Base-by-base conservation (phyloP, 2,329 filamentous ascomycete genomes). In the Decorospora gaudefroyi region DNA sequence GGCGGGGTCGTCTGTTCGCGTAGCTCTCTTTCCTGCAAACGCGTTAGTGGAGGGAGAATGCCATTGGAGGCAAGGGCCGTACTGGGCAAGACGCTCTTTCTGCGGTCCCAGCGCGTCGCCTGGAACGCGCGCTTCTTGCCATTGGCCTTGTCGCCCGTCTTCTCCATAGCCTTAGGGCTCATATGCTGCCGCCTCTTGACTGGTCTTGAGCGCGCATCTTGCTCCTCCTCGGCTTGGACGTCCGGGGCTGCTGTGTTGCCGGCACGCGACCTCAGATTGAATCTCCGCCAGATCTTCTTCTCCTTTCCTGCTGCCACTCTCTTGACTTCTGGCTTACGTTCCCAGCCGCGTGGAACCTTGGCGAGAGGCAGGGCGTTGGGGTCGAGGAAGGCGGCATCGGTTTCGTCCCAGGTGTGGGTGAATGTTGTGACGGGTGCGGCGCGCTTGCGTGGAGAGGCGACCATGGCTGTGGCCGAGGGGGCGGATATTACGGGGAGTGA, bases 221-320 rank as follows among this genome's bases (percentile, higher is more conserved):
- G 51, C 22, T 58, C 53, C 21, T 61, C 57, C 9, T 60, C 38
- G 8, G 42, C 61, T 7, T 56, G 49, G 5, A 55, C 49, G 2
- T 58, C 56, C 1, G 52, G 33, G n/a, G n/a, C n/a, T 5, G 46
- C 16, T 10, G 44, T 53, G 25, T 54, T 49, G 28, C 49, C 17
- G 36, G 50, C 39, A 45, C 59, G 59, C 31, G 66, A 65, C 38
- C 66, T 62, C 9, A 67, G 55, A 22, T 59, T 60, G 49, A 70
- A 66, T 44, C 75, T 66, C 37, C 74, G 74, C 75, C 75, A 78
- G 22, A 79, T 72, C 53, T 76, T 76, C 49, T 72, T 72, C 13
- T 71, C 65, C 40, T 65, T 68, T 8, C 65, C 67, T 19, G 67
- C 61, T 11, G 60, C 53, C 13, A 57, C 51, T 40, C 69, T 67